These are phyloP conservation scores for Oxalis stricta DNA, from an alignment of 441 rosid species.

Conservation along the genomic window DNA sequence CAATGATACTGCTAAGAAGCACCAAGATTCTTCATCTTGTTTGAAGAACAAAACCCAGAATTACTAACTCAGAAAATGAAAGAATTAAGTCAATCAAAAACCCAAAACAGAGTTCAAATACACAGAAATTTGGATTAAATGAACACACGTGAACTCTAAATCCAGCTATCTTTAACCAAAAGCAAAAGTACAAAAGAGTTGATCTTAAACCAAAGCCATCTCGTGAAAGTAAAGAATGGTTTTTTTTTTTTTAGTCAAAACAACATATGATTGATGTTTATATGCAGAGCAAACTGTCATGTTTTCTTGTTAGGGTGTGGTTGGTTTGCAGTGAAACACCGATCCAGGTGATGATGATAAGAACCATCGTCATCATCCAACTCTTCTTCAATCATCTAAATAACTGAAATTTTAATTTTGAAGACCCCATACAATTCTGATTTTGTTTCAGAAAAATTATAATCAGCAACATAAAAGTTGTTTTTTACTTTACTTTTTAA, in stretches of 20 bases:
- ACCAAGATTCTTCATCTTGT: slow-evolving; percentile 21
- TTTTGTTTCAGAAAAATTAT: too few relatives aligned
- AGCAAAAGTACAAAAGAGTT: slow-evolving; percentile 8
- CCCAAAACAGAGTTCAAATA: neutral
- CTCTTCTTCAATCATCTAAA: too few relatives aligned
- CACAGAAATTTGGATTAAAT: slow-evolving; percentile 3
- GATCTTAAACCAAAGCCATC: slow-evolving; percentile 9
- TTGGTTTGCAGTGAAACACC: too few relatives aligned
- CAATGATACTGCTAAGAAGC: slow-evolving; percentile 14
- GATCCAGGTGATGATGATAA: too few relatives aligned
- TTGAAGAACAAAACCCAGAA: neutral
- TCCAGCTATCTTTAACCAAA: slow-evolving; percentile 8
- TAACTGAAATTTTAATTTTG: too few relatives aligned
- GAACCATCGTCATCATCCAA: too few relatives aligned
- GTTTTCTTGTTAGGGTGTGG: too few relatives aligned
- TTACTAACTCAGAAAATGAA: neutral
- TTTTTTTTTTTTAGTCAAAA: slow-evolving; percentile 3
- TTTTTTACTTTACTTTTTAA: too few relatives aligned
- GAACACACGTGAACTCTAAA: slow-evolving; percentile 21
- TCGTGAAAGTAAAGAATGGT: slow-evolving; percentile 27
- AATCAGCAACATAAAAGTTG: too few relatives aligned
- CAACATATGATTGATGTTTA: neutral
- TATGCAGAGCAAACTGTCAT: too few relatives aligned
- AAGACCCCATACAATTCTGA: too few relatives aligned
- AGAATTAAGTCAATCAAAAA: neutral